Evolutionary conservation across 306 rosid species (phyloP), one percentile per base, ranked within the genome.

Genomic region (Cajanus cajan): DNA sequence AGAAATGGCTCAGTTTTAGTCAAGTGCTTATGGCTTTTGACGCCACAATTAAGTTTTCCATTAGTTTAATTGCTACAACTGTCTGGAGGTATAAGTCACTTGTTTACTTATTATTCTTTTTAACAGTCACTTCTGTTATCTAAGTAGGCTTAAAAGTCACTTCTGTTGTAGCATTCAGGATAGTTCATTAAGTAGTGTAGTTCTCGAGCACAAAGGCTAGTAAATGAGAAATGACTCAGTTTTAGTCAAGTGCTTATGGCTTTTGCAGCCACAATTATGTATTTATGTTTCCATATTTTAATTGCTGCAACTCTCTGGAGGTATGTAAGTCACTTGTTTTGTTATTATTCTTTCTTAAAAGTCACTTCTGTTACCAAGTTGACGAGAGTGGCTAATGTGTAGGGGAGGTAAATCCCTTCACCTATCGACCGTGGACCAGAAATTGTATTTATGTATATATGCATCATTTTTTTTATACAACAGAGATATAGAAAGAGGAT

Each of bases 171-270:
- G 92, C 14, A 59, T 87, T 73, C 94, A 90, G 76, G 94, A 85
- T 80, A 92, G 97, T 87, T 90, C 96, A 45, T 90, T 89, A 55
- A 87, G 86, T 76, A 88, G 90, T 43, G 82, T 81, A 61, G 83
- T 54, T 24, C 71, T 85, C 85, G 48, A 88, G 88, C 81, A 73
- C 79, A 79, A 86, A 78, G 77, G 69, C 78, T 37, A 73, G 51
- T 68, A 86, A 81, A 67, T 82, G 88, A 91, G 41, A 78, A 80
- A 31, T 31, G 40, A 74, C 43, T 24, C 57, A 44, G 48, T 71
- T 34, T 51, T 50, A 61, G 57, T 33, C 68, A 18, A 78, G 74
- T 50, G 33, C 40, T 68, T 65, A 14, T 63, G 80, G 77, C 58
- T 50, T 77, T 55, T 67, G 63, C 73, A 65, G 25, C 50, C 72